Conservation (phyloP, 108 stramenopile genomes). For the Schizochytrium sp. region DNA sequence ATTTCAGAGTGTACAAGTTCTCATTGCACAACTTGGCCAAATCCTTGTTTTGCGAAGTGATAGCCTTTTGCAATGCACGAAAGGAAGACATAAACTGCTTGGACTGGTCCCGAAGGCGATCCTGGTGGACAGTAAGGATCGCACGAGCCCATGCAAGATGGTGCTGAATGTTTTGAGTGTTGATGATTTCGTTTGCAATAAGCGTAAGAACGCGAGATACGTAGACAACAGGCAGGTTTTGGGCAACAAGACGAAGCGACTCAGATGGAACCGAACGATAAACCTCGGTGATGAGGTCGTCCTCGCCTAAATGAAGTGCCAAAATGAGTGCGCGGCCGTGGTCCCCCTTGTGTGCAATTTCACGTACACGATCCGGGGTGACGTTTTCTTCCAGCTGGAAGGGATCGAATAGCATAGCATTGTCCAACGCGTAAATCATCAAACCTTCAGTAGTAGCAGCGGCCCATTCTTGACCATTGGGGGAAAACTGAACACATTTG, state of each 20-base stretch:
- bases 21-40: conserved; percentile 19
- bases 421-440: conserved; percentile 74
- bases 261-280: conserved; percentile 37
- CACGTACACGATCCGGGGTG: conserved; percentile 61
- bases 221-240: background rate
- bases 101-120: conserved; percentile 45
- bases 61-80: conserved; percentile 35
- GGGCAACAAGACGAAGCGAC: conserved; percentile 60
- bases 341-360: conserved; percentile 62
- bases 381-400: conserved; percentile 69
- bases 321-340: conserved; percentile 67
- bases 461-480: conserved; percentile 76
- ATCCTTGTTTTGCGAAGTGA: conserved; percentile 38
- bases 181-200: conserved; percentile 7
- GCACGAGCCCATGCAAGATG: conserved; percentile 46
- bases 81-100: conserved; percentile 48
- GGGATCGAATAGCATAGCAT: conserved; percentile 74
- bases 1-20: conserved; percentile 59
- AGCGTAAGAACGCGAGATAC: conserved; percentile 25
- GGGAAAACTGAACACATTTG: conserved; percentile 71
- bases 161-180: conserved; percentile 30
- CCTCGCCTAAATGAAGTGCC: conserved; percentile 74
- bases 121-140: conserved; percentile 48
- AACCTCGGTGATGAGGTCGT: background rate
- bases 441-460: conserved; percentile 75